Evolutionary conservation across 176 grass and related monocot genomes (phyloP).

Genomic region (Oryza rufipogon): DNA sequence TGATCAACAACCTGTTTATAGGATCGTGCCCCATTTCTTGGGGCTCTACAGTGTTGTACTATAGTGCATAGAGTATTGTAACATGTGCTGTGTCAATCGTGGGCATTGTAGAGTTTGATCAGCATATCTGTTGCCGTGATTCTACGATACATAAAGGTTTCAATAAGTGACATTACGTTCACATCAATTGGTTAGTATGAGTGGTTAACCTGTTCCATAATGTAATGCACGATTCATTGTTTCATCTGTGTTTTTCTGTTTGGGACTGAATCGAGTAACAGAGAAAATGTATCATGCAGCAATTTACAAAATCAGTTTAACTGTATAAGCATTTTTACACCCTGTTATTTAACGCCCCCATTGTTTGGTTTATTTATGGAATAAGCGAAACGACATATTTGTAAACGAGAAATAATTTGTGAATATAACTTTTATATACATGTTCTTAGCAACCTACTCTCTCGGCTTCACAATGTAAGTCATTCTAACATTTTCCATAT

Average conservation of each 20-base stretch:
- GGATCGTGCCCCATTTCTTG: background rate
- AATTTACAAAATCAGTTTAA: background rate
- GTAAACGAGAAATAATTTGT: too few relatives aligned
- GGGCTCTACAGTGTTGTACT: background rate
- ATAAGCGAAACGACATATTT: too few relatives aligned
- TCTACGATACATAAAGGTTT: constrained; percentile 15
- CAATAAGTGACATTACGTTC: constrained; percentile 1
- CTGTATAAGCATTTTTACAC: background rate
- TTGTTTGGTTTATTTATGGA: too few relatives aligned
- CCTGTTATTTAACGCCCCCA: background rate
- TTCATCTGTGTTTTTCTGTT: background rate
- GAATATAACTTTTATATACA: too few relatives aligned
- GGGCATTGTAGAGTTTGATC: background rate
- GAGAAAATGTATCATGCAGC: background rate
- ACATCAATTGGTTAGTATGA: constrained; percentile 21
- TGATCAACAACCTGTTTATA: background rate
- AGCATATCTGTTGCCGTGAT: background rate
- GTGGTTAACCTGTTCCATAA: constrained; percentile 13
- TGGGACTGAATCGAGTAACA: background rate
- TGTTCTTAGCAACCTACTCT: too few relatives aligned
- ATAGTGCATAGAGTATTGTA: background rate
- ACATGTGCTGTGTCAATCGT: constrained; percentile 16
- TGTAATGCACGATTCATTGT: background rate
- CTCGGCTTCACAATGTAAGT: too few relatives aligned
- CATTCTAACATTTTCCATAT: too few relatives aligned